Base-by-base conservation (phyloP, 257 asterid genomes). In the Solanum ossicruentum region DNA sequence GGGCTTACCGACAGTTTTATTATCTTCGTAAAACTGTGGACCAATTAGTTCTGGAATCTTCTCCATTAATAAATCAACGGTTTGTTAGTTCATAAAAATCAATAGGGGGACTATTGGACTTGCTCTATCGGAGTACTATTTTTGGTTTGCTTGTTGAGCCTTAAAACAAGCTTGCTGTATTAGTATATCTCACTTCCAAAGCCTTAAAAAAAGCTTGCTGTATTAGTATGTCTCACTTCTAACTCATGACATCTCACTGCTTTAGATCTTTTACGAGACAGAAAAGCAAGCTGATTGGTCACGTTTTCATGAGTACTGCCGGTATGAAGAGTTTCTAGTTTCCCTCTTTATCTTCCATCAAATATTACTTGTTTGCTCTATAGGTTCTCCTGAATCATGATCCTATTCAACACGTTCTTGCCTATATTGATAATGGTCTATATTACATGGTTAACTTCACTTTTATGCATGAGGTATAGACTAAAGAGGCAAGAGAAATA, bases 241-340 rank as follows among this genome's bases (percentile, higher is more conserved):
- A 82, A 20, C 26, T 17, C 36, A 23, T 63, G 47, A 21, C 32
- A 83, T 78, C 86, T 88, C 81, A 51, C 89, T 88, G 72, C 73
- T 49, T 85, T 86, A 92, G 95, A 85, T 81, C 81, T 94, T 94
- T 88, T 90, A 83, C 55, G 81, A 88, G 58, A 87, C 93, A n/a
- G 99, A 95, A 91, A 93, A 92, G 89, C 91, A 89, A 88, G 92
- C 91, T 81, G 91, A 93, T 87, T 95, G 97, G 98, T 94, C 97
- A 20, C 87, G 84, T n/a, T 92, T 95, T 49, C 52, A 92, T 84
- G 96, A 92, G 17, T 89, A 94, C 78, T 95, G 99, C 90, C 86
- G 92, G 99, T 95, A 91, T 84, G 91, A 43, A 71, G 45, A 58
- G 82, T 89, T 87, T 90, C 65, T 49, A 0, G 39, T 81, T 54